Percentiles rank a stretch among this genome's conserved stretches.
Evolutionary conservation across 768 basidiomycete species (phyloP).

Genomic region (Mycena olivaceomarginata): DNA sequence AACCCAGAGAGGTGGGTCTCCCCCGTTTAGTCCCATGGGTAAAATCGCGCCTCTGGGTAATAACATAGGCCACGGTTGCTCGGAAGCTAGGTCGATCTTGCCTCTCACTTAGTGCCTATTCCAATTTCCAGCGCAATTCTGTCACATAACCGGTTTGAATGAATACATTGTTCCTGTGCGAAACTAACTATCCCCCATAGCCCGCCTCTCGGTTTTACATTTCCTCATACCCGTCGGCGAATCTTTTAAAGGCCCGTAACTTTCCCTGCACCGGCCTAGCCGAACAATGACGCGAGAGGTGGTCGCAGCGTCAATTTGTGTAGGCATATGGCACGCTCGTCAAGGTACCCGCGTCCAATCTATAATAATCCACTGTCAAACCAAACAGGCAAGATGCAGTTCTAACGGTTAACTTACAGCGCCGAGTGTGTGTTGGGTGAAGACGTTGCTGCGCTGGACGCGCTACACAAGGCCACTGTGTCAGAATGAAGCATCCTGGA

Average conservation of each 20-base stretch:
- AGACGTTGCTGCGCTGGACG: constrained; percentile 37
- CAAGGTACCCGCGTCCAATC: constrained; percentile 38
- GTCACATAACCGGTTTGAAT: too few species aligned
- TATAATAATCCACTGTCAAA: constrained; percentile 9
- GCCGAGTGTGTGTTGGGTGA: constrained; percentile 33
- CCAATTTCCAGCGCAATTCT: too few species aligned
- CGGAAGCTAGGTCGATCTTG: too few species aligned
- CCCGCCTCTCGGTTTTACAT: not conserved
- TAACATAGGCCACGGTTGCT: too few species aligned
- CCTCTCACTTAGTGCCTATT: too few species aligned
- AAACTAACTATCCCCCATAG: not conserved
- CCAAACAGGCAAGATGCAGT: not conserved
- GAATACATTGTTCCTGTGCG: not conserved
- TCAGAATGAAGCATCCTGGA: not conserved
- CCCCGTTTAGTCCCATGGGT: too few species aligned
- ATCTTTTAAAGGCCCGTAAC: constrained; percentile 34
- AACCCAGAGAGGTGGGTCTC: too few species aligned
- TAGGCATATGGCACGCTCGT: constrained; percentile 38
- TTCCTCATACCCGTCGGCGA: not conserved
- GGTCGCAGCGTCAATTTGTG: constrained; percentile 34
- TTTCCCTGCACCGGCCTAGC: constrained; percentile 39
- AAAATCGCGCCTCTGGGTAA: too few species aligned
- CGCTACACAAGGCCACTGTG: not conserved
- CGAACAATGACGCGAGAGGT: constrained; percentile 25
- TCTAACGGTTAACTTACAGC: not conserved